Base-by-base conservation (phyloP, 1,139 yeast species). In the Kurtzmaniella quercitrusa region DNA sequence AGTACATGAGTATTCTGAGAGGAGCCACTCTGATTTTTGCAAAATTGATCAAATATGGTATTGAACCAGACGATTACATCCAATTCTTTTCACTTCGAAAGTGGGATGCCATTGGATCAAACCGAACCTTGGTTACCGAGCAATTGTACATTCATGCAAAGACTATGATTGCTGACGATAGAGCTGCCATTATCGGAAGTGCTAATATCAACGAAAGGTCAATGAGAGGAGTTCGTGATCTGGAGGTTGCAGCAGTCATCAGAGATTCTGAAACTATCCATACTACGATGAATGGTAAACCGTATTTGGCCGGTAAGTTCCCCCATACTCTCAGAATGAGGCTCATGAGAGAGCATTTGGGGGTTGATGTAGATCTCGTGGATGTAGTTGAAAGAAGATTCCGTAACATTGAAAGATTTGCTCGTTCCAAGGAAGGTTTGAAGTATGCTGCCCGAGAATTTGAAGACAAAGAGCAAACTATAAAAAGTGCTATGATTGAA, bases 171-270 rank as follows among this genome's bases (percentile, higher is more conserved):
- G 96, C 85, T n/a, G 98, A 93, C 66, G 98, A 93, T 58, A 74
- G 96, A 43, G 78, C 84, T 38, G 97, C 96, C 2, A 85, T 93
- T 42, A 91, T 93, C 55, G 98, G 98, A 3, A 87, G 96, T 58
- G 98, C 98, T 1, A 93, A 93, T 59, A 88, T 93, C 50, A 93
- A 93, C 57, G 98, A 93, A 63, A 77, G 98, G 55, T 90, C 97
- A 0, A 90, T 90, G 89, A 74, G 95, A 53, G 98, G 98, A 18
- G 73, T 77, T 18, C 75, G 98, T 58, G 99, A 94, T 60, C 90
- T 98, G 3, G 99, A 94, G 59, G 83, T 93, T 43, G 96, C 96
- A 2, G 89, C 93, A 1, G 66, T 91, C 44, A 80, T 94, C 9
- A 75, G 97, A 51, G 98, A 94, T 58, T 80, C 85, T 8, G 90